Base-by-base conservation (phyloP, 306 rosid species). In the Senna siamea region DNA sequence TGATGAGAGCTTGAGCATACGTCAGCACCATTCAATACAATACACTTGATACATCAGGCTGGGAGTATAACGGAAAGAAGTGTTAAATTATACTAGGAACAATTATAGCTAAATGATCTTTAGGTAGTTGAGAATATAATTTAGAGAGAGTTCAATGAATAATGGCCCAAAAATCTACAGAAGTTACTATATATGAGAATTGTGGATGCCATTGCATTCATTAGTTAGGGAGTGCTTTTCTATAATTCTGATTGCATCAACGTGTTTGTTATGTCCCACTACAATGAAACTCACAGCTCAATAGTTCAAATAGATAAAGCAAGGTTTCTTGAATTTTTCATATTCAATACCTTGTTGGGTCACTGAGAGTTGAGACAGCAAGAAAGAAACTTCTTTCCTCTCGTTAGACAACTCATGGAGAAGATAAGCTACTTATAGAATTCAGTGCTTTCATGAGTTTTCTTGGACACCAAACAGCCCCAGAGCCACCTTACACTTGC, bases 361-460 rank as follows among this genome's bases (percentile, higher is more conserved):
- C 75, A 37, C 4, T 37, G 7, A 37, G 8, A 37, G 38, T 38
- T 70, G 47, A 37, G 20, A 38, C 20, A 69, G 50, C 60, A 12
- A 17, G 37, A 20, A 37, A 53, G 74, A 12, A 7, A 32, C 54
- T 32, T 34, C 18, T 32, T 6, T 22, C 26, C 8, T 32, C 2
- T 51, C 12, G n/a, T 40, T n/a, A 51, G 38, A 38, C 26, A 22
- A 18, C 18, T 34, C 32, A 19, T 6, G 35, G 30, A 11, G 51
- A 7, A 13, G 9, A 22, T 17, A 50, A 12, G 48, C 13, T 32
- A 34, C 2, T 35, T 4, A 4, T 37, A n/a, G 37, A 70, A 70
- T 70, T 70, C n/a, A 19, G 51, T 37, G 51, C 7, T 38, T 56
- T 53, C 38, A 7, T 52, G 51, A 70, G 22, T 53, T 70, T 70